Conservation (phyloP, 345 rosid species). For the Ceriops zippeliana region DNA sequence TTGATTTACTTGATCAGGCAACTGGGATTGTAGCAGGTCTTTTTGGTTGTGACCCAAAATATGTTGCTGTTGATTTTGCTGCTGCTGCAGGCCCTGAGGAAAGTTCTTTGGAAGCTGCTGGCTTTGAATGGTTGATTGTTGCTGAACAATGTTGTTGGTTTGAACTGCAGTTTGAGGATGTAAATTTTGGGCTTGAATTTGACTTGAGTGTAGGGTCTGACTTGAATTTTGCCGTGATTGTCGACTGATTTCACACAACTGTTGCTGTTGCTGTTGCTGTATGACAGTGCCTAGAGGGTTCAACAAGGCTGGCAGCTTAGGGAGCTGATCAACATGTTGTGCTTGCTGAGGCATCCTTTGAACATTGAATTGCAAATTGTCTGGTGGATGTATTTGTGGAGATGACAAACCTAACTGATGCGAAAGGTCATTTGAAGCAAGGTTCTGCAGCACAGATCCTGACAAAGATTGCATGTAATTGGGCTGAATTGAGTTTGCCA, state of each 20-base stretch:
- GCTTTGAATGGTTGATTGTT: slow-evolving; percentile 41
- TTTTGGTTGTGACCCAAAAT: slow-evolving; percentile 43
- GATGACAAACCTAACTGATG: slow-evolving; percentile 48
- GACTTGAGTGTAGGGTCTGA: slow-evolving; percentile 39
- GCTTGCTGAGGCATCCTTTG: slow-evolving; percentile 47
- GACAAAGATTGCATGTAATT: slow-evolving; percentile 47
- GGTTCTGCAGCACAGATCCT: slow-evolving; percentile 45
- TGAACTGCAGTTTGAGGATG: slow-evolving; percentile 49
- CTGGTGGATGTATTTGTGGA: slow-evolving; percentile 43
- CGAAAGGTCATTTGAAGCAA: slow-evolving; percentile 43
- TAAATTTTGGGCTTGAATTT: slow-evolving; percentile 45
- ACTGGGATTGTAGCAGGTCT: slow-evolving; percentile 34
- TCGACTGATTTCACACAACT: slow-evolving; percentile 40
- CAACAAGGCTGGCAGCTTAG: slow-evolving; percentile 37
- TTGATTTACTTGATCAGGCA: slow-evolving; percentile 46
- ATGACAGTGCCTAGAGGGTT: slow-evolving; percentile 32
- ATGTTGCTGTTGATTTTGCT: slow-evolving; percentile 37
- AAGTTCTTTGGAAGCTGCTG: slow-evolving; percentile 43
- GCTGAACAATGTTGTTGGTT: slow-evolving; percentile 38
- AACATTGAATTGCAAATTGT: slow-evolving; percentile 38
- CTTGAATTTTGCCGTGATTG: slow-evolving; percentile 49
- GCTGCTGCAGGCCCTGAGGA: slow-evolving; percentile 54
- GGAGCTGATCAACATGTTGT: slow-evolving; percentile 49
- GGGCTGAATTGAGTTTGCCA: slow-evolving; percentile 49
- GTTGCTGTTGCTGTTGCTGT: slow-evolving; percentile 44